Evolutionary conservation across 129 eudicot genomes (phyloP).

Genomic region (Centella asiatica): DNA sequence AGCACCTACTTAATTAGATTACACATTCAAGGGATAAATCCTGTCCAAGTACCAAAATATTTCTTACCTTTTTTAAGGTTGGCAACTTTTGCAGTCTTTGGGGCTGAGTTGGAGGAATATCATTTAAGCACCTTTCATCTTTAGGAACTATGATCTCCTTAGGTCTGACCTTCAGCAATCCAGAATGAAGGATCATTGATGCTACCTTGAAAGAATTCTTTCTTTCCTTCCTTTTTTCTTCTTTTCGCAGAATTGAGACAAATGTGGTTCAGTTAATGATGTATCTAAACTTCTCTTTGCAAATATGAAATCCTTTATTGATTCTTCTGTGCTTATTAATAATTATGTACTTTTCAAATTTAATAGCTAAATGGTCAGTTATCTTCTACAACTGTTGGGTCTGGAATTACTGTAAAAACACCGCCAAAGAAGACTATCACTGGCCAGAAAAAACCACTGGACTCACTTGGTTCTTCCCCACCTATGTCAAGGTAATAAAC

Average conservation of each 20-base stretch:
- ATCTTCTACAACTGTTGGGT: constrained; percentile 29
- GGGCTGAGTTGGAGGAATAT: too few relatives aligned
- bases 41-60: too few relatives aligned
- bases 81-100: too few relatives aligned
- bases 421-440: constrained; percentile 44
- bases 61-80: too few relatives aligned
- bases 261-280: constrained; percentile 1
- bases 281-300: background rate
- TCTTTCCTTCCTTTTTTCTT: too few relatives aligned
- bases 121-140: too few relatives aligned
- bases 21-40: too few relatives aligned
- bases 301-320: too few relatives aligned
- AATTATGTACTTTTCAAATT: background rate
- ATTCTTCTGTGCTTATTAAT: background rate
- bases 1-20: too few relatives aligned
- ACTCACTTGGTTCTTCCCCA: constrained; percentile 50
- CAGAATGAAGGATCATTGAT: background rate
- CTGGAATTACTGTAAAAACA: constrained; percentile 48
- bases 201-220: background rate
- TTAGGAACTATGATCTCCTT: too few relatives aligned
- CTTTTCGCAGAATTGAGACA: background rate
- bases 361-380: constrained; percentile 27
- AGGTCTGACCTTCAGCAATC: background rate
- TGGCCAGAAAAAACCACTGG: constrained; percentile 69
- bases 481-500: constrained; percentile 46